Base-by-base conservation (phyloP, 139 green algal species). In the Picochlorum sp. region DNA sequence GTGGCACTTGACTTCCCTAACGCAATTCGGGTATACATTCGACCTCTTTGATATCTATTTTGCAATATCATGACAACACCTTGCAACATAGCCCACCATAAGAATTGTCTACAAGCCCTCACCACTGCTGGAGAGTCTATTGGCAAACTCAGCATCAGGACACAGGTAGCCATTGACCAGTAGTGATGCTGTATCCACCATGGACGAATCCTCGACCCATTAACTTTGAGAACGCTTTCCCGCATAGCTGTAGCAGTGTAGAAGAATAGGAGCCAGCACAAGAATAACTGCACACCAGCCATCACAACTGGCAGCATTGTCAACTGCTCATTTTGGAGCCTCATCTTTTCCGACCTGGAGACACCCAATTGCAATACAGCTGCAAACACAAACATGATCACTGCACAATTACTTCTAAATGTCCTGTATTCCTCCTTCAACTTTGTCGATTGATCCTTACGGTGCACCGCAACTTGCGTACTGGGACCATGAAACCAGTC, bases 131-230 rank as follows among this genome's bases (percentile, higher is more conserved):
- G 80, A 18, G 83, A 90, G 78, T 95, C 88, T 8, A 96, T 82
- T 0, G 90, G 88, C 64, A 96, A 81, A 8, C 85, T 87, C 21
- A 98, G 79, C 72, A 95, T 82, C 6, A 92, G 67, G 54, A 95
- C 66, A 41, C 76, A 82, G 37, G 81, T 86, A 6, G 58, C 68
- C 4, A 88, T 81, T 18, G 82, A 84, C 81, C 85, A 92, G 79
- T 92, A 95, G 84, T 98, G 92, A 81, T 97, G 91, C 38, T 82
- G 74, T 56, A 97, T 94, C 90, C 89, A 96, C 90, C 92, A 97
- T 23, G 69, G 49, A 20, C 87, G 77, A 75, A 99, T 99, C 74
- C 85, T 68, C 54, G 67, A 87, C 49, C 94, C 94, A 68, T 99
- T 99, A 32, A 95, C 79, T 58, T 78, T 77, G 6, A 94, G 82